These are phyloP conservation scores for Quercus rubra DNA, from an alignment of 306 rosid species.

Conservation along the genomic window DNA sequence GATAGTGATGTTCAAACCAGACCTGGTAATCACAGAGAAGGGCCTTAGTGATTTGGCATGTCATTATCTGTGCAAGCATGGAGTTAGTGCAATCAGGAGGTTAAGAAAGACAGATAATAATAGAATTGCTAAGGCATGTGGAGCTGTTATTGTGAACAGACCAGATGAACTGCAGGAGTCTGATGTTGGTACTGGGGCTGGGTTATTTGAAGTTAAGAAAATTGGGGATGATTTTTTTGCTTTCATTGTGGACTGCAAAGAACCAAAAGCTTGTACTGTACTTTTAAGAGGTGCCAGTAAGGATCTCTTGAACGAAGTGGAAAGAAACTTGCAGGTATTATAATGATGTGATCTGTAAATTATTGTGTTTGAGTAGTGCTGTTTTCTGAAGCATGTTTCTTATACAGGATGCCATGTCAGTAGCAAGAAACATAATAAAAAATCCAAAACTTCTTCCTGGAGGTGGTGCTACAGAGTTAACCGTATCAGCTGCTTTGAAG, in stretches of 20 bases:
- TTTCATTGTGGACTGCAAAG: conserved; percentile 83
- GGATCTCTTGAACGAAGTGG: conserved; percentile 87
- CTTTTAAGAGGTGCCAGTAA: conserved; percentile 89
- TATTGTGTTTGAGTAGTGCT: background rate
- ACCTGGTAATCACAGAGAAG: conserved; percentile 86
- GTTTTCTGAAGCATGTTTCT: conserved; percentile 29
- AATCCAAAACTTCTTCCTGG: conserved; percentile 94
- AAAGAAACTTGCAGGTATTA: conserved; percentile 86
- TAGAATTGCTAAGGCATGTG: conserved; percentile 90
- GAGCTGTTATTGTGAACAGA: conserved; percentile 93
- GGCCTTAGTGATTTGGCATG: conserved; percentile 97
- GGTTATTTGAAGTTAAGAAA: conserved; percentile 88
- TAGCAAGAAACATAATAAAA: conserved; percentile 84
- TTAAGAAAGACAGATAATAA: conserved; percentile 87
- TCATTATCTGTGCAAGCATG: conserved; percentile 84
- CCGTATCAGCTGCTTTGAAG: conserved; percentile 88
- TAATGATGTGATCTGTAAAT: background rate
- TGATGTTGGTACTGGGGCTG: conserved; percentile 94
- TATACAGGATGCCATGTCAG: conserved; percentile 88
- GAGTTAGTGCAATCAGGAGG: conserved; percentile 88
- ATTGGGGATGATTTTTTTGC: conserved; percentile 87
- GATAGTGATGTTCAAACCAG: conserved; percentile 88
- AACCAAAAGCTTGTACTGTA: conserved; percentile 87
- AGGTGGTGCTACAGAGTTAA: conserved; percentile 95
- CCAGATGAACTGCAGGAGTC: conserved; percentile 94